Evolutionary conservation across 2,329 filamentous ascomycete genomes (phyloP).

Genomic region (Aspergillaceae sp.): DNA sequence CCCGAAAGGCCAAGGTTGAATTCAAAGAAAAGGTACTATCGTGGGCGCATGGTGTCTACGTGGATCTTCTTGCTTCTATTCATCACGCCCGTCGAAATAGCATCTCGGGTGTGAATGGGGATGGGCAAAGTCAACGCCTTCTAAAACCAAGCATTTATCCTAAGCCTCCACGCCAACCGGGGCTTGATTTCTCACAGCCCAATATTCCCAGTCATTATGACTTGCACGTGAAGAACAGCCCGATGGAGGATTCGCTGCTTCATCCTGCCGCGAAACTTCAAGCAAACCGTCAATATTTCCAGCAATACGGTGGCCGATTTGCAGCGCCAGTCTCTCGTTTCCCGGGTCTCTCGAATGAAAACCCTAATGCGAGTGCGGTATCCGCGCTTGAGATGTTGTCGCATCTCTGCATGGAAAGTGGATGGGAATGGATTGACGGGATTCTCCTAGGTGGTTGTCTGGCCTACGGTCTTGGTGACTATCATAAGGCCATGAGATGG

Average conservation of each 20-base stretch:
- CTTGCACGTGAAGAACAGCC: slow-evolving; percentile 5
- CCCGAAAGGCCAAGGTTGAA: slow-evolving; percentile 32
- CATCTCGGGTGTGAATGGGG: slow-evolving; percentile 39
- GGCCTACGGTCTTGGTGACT: slow-evolving; percentile 80
- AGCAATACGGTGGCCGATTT: slow-evolving; percentile 20
- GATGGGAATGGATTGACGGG: slow-evolving; percentile 86
- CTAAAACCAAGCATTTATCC: slow-evolving; percentile 52
- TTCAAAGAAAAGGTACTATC: slow-evolving; percentile 62
- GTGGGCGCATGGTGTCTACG: slow-evolving; percentile 64
- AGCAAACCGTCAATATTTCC: slow-evolving; percentile 15
- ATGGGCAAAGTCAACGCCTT: slow-evolving; percentile 36
- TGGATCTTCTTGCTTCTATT: slow-evolving; percentile 59
- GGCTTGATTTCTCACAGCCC: slow-evolving; percentile 40
- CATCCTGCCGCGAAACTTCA: slow-evolving; percentile 9
- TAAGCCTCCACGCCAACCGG: slow-evolving; percentile 51
- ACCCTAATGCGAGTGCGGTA: slow-evolving; percentile 50
- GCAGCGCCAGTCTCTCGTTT: slow-evolving; percentile 23
- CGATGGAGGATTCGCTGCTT: slow-evolving; percentile 7
- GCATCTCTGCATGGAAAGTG: slow-evolving; percentile 66
- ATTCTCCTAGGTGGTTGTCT: slow-evolving; percentile 87
- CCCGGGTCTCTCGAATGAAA: slow-evolving; percentile 23
- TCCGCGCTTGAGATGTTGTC: slow-evolving; percentile 64
- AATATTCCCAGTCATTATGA: slow-evolving; percentile 24
- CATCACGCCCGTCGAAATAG: slow-evolving; percentile 44
- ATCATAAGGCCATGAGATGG: slow-evolving; percentile 55